Evolutionary conservation across 2,329 filamentous ascomycete genomes (phyloP).

Genomic region (Fusarium brachygibbosum): DNA sequence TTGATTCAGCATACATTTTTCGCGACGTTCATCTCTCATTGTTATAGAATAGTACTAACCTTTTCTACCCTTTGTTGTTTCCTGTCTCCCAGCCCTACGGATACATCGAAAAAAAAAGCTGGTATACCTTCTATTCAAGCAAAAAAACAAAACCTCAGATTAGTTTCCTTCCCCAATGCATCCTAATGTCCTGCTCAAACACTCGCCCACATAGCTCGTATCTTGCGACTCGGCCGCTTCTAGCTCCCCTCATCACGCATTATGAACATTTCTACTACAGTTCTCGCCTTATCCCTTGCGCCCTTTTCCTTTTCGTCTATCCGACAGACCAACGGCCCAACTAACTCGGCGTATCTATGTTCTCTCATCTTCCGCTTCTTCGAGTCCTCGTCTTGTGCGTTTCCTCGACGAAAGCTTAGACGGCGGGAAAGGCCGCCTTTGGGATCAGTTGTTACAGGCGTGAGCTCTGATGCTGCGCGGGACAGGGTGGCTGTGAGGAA

Average conservation of each 20-base stretch:
- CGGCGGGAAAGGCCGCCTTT: conserved; percentile 57
- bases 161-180: conserved; percentile 7
- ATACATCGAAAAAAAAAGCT: conserved; percentile 22
- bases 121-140: conserved; percentile 28
- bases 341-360: conserved; percentile 73
- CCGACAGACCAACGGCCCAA: conserved; percentile 74
- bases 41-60: not conserved
- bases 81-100: not conserved
- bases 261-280: conserved; percentile 77
- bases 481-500: conserved; percentile 84
- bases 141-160: conserved; percentile 24
- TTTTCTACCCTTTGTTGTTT: conserved; percentile 19
- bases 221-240: conserved; percentile 41
- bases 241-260: conserved; percentile 53
- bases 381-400: conserved; percentile 47
- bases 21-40: not conserved
- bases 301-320: conserved; percentile 67
- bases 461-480: conserved; percentile 64
- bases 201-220: conserved; percentile 25
- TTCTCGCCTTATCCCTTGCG: conserved; percentile 73
- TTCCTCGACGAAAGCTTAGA: conserved; percentile 60
- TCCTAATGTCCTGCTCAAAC: conserved; percentile 16
- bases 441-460: conserved; percentile 54
- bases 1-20: not conserved
- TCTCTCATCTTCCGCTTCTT: conserved; percentile 70